Percentiles rank a stretch among this genome's conserved stretches.
phyloP scores from a whole-genome alignment of 108 stramenopile genomes.

The Conticribra guillardii region DNA sequence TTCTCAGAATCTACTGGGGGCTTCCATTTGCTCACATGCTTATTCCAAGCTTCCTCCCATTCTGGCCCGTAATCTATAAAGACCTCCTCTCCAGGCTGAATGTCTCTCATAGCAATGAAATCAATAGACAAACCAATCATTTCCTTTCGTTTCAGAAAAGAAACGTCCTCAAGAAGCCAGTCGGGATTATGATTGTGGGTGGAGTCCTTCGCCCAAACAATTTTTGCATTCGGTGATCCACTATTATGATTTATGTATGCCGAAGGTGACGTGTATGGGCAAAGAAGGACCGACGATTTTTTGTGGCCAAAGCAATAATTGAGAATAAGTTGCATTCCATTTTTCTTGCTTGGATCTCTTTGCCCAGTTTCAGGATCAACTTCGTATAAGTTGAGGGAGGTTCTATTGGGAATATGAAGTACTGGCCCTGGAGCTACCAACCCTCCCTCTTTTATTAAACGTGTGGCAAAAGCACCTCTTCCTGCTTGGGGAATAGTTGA shows the following conservation, averaged over 20 bases:
- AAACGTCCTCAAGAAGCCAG: constrained; percentile 43
- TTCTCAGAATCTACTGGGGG: constrained; percentile 40
- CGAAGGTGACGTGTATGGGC: constrained; percentile 61
- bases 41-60: constrained; percentile 85
- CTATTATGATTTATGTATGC: constrained; percentile 65
- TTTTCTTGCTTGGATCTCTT: constrained; percentile 14
- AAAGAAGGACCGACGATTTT: constrained; percentile 53
- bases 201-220: constrained; percentile 42
- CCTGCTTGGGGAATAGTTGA: constrained; percentile 73
- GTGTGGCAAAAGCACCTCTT: constrained; percentile 76
- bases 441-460: constrained; percentile 62
- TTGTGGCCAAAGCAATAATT: constrained; percentile 84
- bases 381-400: constrained; percentile 62
- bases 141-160: constrained; percentile 35
- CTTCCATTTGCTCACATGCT: constrained; percentile 54
- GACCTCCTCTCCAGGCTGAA: constrained; percentile 79
- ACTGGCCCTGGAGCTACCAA: constrained; percentile 75
- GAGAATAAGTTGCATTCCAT: constrained; percentile 58
- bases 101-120: constrained; percentile 75
- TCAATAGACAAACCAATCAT: constrained; percentile 64
- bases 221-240: constrained; percentile 39
- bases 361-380: constrained; percentile 19
- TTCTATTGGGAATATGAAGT: constrained; percentile 63
- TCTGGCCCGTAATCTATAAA: constrained; percentile 78
- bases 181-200: constrained; percentile 44